A percentile compares a stretch with the other conserved stretches of the same genome.
These are phyloP conservation scores for Galerina sulciceps DNA, from an alignment of 768 basidiomycete genomes.

Conservation along the genomic window DNA sequence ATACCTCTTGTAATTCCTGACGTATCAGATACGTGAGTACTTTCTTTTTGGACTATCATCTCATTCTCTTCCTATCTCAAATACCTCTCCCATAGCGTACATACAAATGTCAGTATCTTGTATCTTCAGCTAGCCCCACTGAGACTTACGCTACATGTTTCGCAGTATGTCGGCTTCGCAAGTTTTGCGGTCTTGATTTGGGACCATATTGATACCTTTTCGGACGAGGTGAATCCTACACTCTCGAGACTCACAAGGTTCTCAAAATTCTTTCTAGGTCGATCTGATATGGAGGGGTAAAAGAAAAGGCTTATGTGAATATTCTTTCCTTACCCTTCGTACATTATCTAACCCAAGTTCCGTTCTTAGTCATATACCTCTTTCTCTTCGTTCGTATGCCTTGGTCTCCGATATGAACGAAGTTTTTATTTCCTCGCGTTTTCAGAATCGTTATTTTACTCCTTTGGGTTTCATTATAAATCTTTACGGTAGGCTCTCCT, in stretches of 20 bases:
- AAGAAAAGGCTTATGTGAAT: conserved; percentile 47
- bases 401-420: background rate
- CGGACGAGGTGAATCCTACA: conserved; percentile 39
- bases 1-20: conserved; percentile 16
- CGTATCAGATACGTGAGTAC: conserved; percentile 21
- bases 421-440: background rate
- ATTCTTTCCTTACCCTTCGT: background rate
- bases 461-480: conserved; percentile 67
- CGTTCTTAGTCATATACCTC: conserved; percentile 41
- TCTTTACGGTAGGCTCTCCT: conserved; percentile 39
- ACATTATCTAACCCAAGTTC: background rate
- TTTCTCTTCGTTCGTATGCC: conserved; percentile 42
- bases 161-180: conserved; percentile 54
- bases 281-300: conserved; percentile 56
- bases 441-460: conserved; percentile 68
- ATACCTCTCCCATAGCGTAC: conserved; percentile 6
- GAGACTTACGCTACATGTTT: background rate
- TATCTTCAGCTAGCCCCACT: too few species aligned
- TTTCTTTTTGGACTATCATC: background rate
- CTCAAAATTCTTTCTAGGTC: conserved; percentile 31
- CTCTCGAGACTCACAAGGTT: too few species aligned
- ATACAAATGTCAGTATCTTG: conserved; percentile 19
- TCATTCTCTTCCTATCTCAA: background rate
- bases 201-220: conserved; percentile 60
- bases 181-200: conserved; percentile 56